Conservation (phyloP, 176 grass and related monocot genomes). For the Oryza glaberrima region DNA sequence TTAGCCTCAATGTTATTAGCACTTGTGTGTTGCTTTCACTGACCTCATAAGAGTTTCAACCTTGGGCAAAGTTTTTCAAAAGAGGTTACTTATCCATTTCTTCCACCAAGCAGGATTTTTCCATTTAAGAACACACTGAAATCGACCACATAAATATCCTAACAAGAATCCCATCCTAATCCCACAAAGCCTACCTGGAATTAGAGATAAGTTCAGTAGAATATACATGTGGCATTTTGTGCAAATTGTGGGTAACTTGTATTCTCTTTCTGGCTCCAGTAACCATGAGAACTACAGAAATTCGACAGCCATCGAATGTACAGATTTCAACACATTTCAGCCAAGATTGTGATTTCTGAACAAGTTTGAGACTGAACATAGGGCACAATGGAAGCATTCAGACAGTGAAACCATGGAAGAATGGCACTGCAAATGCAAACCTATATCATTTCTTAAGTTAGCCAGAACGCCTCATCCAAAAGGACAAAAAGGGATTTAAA, state of each 20-base stretch:
- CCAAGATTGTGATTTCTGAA: not conserved
- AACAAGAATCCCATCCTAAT: constrained; percentile 19
- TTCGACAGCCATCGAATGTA: not conserved
- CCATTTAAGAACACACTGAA: constrained; percentile 11
- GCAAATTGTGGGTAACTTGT: not conserved
- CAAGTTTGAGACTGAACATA: not conserved
- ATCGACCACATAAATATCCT: constrained; percentile 15
- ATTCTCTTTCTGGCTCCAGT: not conserved
- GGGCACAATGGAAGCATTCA: constrained; percentile 22
- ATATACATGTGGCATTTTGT: not conserved
- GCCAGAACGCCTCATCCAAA: constrained; percentile 26
- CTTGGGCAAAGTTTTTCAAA: constrained; percentile 1
- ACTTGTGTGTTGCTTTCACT: constrained; percentile 21
- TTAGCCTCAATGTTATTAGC: not conserved
- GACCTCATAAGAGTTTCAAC: constrained; percentile 18
- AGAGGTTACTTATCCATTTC: constrained; percentile 5
- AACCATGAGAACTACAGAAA: not conserved
- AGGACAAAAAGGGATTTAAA: constrained; percentile 13
- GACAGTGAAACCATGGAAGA: constrained; percentile 26
- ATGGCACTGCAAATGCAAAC: constrained; percentile 30
- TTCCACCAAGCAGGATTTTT: constrained; percentile 25
- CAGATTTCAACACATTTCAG: not conserved
- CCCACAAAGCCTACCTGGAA: not conserved
- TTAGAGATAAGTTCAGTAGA: not conserved
- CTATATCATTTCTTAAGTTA: constrained; percentile 47